A percentile compares a stretch with the other conserved stretches of the same genome.
These are phyloP conservation scores for Pythium scleroteichum DNA, from an alignment of 352 stramenopile species.

Conservation along the genomic window DNA sequence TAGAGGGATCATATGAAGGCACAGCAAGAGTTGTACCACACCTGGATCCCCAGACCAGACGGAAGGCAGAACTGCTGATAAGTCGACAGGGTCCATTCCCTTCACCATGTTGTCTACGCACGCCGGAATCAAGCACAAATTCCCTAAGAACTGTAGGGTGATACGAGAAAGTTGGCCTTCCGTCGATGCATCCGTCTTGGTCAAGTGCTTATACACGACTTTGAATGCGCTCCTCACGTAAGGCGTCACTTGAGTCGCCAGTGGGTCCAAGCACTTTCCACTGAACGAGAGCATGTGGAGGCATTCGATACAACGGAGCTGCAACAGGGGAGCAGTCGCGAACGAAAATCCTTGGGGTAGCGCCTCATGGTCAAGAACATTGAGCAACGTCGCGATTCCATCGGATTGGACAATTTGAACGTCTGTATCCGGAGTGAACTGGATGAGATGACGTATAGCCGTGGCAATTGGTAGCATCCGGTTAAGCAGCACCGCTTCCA, in stretches of 20 bases:
- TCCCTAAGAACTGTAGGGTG: constrained; percentile 79
- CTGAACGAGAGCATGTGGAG: constrained; percentile 89
- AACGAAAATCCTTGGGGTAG: constrained; percentile 83
- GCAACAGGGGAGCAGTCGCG: constrained; percentile 66
- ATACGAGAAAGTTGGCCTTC: constrained; percentile 80
- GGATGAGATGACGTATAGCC: constrained; percentile 77
- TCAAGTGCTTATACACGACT: constrained; percentile 82
- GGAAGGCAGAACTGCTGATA: constrained; percentile 70
- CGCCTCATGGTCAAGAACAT: constrained; percentile 80
- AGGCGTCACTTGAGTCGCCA: constrained; percentile 73
- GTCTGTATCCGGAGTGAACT: constrained; percentile 85
- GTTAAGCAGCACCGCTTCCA: constrained; percentile 72
- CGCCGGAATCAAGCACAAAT: constrained; percentile 82
- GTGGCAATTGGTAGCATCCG: constrained; percentile 77
- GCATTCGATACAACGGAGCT: constrained; percentile 83
- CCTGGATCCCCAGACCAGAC: constrained; percentile 79
- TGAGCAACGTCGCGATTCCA: constrained; percentile 70
- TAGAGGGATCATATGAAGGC: constrained; percentile 86
- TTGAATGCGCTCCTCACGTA: constrained; percentile 88
- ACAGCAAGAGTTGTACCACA: constrained; percentile 82
- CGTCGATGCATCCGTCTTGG: constrained; percentile 74
- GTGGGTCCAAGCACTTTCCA: constrained; percentile 70
- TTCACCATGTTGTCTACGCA: constrained; percentile 89
- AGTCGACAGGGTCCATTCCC: constrained; percentile 78
- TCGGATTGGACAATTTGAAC: constrained; percentile 78